Evolutionary conservation across 2,329 filamentous ascomycete species (phyloP), one percentile per base, ranked within the genome.

Genomic region (Monosporascus sp.): DNA sequence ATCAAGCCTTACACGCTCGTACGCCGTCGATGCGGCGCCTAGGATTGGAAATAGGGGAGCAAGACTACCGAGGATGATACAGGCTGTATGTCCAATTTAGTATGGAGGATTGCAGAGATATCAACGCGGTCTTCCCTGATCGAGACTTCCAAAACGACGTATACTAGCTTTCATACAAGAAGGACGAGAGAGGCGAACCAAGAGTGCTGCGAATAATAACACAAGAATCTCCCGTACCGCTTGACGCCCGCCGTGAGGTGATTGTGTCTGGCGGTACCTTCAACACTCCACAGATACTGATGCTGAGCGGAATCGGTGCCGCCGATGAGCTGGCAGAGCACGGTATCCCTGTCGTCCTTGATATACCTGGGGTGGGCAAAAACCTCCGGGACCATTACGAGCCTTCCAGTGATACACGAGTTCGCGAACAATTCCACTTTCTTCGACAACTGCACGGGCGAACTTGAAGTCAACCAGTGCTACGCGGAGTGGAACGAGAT

Each of bases 11-110:
- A 89, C 69, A 49, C 83, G 82, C 52, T 78, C 69, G 59, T 80
- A 88, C 1, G 84, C 70, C 2, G 80, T 75, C 2, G 81, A 75
- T 0, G 83, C 83, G 35, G 77, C 74, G 2, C 79, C 78, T 35
- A 87, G 79, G 11, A 84, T 77, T 15, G 83, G 81, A 15, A 88
- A 69, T 48, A 86, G 77, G 0, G 85, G 85, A 0, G 82, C 83
- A 49, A 86, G 81, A 50, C 79, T 77, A 31, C 83, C 82, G 24
- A 87, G 73, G 36, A 87, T 77, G 48, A 87, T 80, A 8, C 82
- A 83, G 25, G 82, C 74, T 74, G 39, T 44, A 17, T 37, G 9
- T 27, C 17, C 17, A 54, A 67, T 54, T 56, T 27, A 48, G 72
- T n/a, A 17, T 48, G 11, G n/a, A 50, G 20, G 20, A 15, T n/a